Evolutionary conservation across 768 basidiomycete genomes (phyloP).

Genomic region (Podaxis sp.): DNA sequence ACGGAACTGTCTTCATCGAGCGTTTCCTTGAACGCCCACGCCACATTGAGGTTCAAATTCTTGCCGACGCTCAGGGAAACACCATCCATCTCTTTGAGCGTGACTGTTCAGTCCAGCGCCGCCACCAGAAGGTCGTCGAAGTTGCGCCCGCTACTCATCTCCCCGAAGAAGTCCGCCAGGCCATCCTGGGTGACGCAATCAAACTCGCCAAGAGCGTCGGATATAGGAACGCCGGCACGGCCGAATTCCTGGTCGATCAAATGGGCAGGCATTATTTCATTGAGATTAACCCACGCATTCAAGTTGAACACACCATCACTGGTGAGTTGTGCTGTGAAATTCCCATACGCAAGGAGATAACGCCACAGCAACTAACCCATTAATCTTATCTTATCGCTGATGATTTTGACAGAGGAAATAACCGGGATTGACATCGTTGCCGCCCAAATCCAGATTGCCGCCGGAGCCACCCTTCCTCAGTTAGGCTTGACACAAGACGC

Average conservation of each 20-base stretch:
- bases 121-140: conserved; percentile 99
- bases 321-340: conserved; percentile 37
- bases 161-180: conserved; percentile 84
- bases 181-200: conserved; percentile 87
- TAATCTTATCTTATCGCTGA: conserved; percentile 6
- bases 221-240: conserved; percentile 96
- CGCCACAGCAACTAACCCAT: background rate
- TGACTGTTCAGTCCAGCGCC: conserved; percentile 96
- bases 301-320: conserved; percentile 99
- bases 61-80: conserved; percentile 90
- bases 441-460: conserved; percentile 99
- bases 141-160: conserved; percentile 96
- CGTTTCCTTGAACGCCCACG: conserved; percentile 94
- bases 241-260: conserved; percentile 97
- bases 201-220: conserved; percentile 91
- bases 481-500: conserved; percentile 95
- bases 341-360: background rate
- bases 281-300: conserved; percentile 99
- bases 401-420: conserved; percentile 76
- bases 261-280: conserved; percentile 98
- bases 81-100: conserved; percentile 98
- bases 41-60: conserved; percentile 95
- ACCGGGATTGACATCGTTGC: conserved; percentile 99
- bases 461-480: conserved; percentile 91
- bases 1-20: conserved; percentile 99